Evolutionary conservation across 2,329 filamentous ascomycete species (phyloP).

Genomic region (Microdochium nivale): DNA sequence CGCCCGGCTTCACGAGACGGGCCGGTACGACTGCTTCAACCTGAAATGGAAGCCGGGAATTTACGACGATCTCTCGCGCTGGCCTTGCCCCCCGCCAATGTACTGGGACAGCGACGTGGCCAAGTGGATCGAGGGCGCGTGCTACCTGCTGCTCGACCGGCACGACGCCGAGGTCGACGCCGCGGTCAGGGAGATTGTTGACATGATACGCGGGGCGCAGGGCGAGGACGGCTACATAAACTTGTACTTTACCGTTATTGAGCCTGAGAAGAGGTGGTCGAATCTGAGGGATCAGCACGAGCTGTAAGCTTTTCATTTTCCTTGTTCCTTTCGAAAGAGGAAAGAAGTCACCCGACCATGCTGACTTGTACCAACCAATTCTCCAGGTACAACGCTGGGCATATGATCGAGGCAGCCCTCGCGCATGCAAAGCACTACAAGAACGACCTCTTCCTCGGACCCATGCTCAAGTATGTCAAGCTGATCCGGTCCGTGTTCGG

Average conservation of each 20-base stretch:
- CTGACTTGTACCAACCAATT: constrained; percentile 1
- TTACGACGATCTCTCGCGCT: constrained; percentile 42
- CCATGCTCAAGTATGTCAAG: constrained; percentile 44
- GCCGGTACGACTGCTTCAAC: constrained; percentile 49
- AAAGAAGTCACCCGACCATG: not conserved
- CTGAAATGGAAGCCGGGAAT: constrained; percentile 41
- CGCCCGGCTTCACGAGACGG: constrained; percentile 41
- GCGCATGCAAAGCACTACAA: constrained; percentile 44
- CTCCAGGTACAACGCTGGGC: constrained; percentile 50
- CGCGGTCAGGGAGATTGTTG: constrained; percentile 46
- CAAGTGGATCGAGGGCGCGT: constrained; percentile 56
- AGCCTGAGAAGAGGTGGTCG: constrained; percentile 43
- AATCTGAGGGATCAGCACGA: constrained; percentile 56
- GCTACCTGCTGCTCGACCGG: constrained; percentile 39
- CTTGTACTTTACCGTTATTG: constrained; percentile 52
- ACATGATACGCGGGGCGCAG: constrained; percentile 48
- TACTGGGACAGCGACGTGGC: constrained; percentile 50
- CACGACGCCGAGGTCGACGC: constrained; percentile 35
- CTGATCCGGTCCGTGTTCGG: constrained; percentile 45
- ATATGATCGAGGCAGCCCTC: constrained; percentile 52
- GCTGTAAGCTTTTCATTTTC: constrained; percentile 29
- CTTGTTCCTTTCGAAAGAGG: not conserved
- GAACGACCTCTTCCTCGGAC: constrained; percentile 40
- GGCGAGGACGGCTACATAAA: constrained; percentile 54
- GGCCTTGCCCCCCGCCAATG: constrained; percentile 48